Conservation (phyloP, 78 protist genomes). For the Mastigamoeba balamuthi region DNA sequence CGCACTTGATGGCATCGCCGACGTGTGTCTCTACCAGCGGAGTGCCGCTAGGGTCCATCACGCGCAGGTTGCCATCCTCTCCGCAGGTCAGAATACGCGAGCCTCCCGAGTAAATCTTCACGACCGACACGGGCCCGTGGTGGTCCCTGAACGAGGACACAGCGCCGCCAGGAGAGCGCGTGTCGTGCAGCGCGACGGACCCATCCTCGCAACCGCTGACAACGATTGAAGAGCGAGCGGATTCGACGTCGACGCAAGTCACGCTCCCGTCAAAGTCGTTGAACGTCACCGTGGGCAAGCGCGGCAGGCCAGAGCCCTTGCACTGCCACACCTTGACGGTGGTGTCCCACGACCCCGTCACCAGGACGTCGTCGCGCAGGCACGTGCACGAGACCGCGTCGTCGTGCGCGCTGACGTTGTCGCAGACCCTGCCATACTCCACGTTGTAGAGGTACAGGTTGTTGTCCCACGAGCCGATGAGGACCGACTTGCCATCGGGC, state of each 20-base stretch:
- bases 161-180: neutral
- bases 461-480: constrained; percentile 69
- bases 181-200: neutral
- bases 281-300: neutral
- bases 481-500: constrained; percentile 38
- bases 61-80: neutral
- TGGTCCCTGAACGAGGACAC: neutral
- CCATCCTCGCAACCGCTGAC: neutral
- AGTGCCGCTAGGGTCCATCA: neutral
- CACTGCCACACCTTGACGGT: constrained; percentile 40
- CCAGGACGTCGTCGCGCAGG: constrained; percentile 10
- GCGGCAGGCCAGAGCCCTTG: neutral
- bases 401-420: constrained; percentile 39
- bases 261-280: neutral
- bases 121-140: neutral
- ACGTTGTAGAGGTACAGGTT: constrained; percentile 50
- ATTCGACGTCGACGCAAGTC: neutral
- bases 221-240: neutral
- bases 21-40: neutral
- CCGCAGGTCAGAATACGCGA: neutral
- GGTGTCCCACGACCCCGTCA: constrained; percentile 69
- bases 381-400: constrained; percentile 50
- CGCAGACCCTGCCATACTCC: constrained; percentile 41
- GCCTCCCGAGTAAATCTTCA: neutral
- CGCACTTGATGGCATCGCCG: neutral